Base-by-base conservation (phyloP, 306 rosid genomes). In the Inga oerstediana region DNA sequence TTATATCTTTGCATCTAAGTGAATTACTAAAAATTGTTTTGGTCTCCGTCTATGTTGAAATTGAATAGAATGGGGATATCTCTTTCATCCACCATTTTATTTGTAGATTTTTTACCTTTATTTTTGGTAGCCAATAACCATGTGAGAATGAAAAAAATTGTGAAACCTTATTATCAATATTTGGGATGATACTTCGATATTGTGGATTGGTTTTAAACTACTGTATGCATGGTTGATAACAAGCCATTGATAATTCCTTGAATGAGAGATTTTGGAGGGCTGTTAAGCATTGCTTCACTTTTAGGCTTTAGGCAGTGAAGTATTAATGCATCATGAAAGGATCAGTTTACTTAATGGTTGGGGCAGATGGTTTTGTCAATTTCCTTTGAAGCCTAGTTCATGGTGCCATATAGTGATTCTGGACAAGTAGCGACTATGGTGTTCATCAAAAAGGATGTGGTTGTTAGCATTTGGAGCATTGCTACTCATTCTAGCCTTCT, bases 31-130 rank as follows among this genome's bases (percentile, higher is more conserved):
- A 2, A 19, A 24, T 22, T 48, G 7, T 45, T 80, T 75, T 58
- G 13, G 51, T 27, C 20, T 71, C 34, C 14, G 24, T 62, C 82
- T 51, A 17, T 70, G 75, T 65, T 19, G 65, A 24, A 73, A 7
- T 66, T 68, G 56, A 30, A 74, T 79, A 64, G 83, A 67, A 66
- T 56, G 58, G 46, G 77, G 72, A 54, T 34, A 44, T 66, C 39
- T 74, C 72, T 67, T 9, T 41, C 20, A 17, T 66, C 11, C 41
- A 32, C 46, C 30, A 32, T 51, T 79, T 32, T 64, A 34, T 79
- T 64, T 39, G 52, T 46, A 20, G 51, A 39, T 43, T 61, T 73
- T 32, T 73, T 32, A 27, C 46, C 67, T 30, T 52, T n/a, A 3
- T 3, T 22, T 59, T 56, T 56, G 27, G 27, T 22, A 59, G 34